phyloP scores from a whole-genome alignment of 2,329 filamentous ascomycete genomes.

The Domatiomyces catenatus region DNA sequence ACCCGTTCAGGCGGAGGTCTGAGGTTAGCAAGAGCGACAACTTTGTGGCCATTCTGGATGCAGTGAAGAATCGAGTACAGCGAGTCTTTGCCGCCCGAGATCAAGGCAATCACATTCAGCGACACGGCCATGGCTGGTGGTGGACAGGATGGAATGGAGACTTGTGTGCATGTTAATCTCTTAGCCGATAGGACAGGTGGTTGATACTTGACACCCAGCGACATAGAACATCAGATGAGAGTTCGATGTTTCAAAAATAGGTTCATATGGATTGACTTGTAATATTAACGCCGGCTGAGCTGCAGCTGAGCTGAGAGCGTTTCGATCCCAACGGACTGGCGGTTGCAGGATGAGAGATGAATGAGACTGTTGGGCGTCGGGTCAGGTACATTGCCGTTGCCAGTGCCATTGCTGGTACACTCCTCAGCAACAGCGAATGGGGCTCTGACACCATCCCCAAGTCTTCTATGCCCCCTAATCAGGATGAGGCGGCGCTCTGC shows the following conservation, averaged over 20 bases:
- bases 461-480: not conserved
- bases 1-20: conserved; percentile 38
- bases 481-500: not conserved
- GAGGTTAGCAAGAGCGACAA: conserved; percentile 82
- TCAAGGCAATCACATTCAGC: conserved; percentile 69
- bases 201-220: too few relatives aligned
- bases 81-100: conserved; percentile 95
- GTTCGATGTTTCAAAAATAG: too few relatives aligned
- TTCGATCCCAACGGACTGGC: not conserved
- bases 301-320: not conserved
- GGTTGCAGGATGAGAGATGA: not conserved
- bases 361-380: not conserved
- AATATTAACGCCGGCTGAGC: too few relatives aligned
- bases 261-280: too few relatives aligned
- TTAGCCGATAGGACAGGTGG: too few relatives aligned
- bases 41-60: conserved; percentile 63
- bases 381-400: not conserved
- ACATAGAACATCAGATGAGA: too few relatives aligned
- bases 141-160: too few relatives aligned
- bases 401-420: too few relatives aligned
- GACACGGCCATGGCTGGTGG: conserved; percentile 3
- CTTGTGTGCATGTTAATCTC: too few relatives aligned
- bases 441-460: not conserved
- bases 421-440: not conserved
- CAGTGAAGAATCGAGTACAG: conserved; percentile 89